Percentiles rank a stretch among this genome's conserved stretches.
phyloP scores from a whole-genome alignment of 2,329 filamentous ascomycete genomes.

The Neoscytalidium dimidiatum region DNA sequence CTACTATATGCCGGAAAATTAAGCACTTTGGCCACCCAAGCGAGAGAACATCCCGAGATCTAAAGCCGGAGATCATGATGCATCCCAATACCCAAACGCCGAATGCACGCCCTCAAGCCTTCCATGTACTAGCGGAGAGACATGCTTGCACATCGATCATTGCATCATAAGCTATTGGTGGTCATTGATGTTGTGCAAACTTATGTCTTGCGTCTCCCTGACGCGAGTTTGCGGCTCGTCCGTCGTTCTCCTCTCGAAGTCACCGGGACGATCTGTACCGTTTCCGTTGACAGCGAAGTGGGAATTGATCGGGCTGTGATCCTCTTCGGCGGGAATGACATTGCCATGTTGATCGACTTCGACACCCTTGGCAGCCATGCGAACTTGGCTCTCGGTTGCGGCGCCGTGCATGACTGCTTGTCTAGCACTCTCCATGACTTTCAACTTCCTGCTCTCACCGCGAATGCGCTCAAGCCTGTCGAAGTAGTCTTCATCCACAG shows the following conservation, averaged over 20 bases:
- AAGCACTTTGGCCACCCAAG: neutral
- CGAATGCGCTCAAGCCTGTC: constrained; percentile 73
- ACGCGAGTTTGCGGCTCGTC: constrained; percentile 45
- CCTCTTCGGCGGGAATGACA: constrained; percentile 52
- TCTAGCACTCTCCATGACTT: constrained; percentile 65
- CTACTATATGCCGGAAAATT: neutral
- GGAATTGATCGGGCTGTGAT: constrained; percentile 25
- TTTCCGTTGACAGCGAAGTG: constrained; percentile 24
- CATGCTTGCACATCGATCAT: neutral
- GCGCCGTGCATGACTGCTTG: constrained; percentile 65
- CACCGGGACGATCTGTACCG: constrained; percentile 21
- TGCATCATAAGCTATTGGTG: constrained; percentile 22
- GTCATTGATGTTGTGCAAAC: constrained; percentile 58
- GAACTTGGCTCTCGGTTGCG: constrained; percentile 61
- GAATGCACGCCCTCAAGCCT: neutral
- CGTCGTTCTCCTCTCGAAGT: constrained; percentile 29
- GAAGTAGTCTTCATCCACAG: constrained; percentile 78
- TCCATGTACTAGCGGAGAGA: neutral
- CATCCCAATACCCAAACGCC: neutral
- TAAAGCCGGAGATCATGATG: neutral
- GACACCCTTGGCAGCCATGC: constrained; percentile 64
- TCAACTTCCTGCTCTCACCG: constrained; percentile 69
- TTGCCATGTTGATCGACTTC: constrained; percentile 58
- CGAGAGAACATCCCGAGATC: neutral
- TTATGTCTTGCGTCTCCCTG: constrained; percentile 58